These are phyloP conservation scores for Leccinum incarnatum DNA, from an alignment of 768 basidiomycete species.

Conservation along the genomic window DNA sequence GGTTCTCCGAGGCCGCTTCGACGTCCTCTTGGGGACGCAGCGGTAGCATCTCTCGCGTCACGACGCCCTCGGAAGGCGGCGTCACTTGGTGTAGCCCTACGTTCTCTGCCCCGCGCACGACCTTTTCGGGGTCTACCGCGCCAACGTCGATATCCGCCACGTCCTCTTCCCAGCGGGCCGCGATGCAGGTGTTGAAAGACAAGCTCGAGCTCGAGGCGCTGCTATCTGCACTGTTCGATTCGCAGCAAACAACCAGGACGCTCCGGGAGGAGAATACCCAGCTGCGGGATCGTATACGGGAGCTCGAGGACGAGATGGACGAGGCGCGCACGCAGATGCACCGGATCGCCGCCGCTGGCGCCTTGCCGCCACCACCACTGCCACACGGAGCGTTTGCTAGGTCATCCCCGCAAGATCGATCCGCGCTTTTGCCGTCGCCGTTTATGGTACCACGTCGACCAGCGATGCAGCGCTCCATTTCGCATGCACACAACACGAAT, in stretches of 20 bases:
- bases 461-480: conserved; percentile 17
- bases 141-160: conserved; percentile 61
- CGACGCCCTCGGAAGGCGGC: conserved; percentile 37
- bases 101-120: conserved; percentile 52
- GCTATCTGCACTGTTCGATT: conserved; percentile 69
- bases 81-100: conserved; percentile 54
- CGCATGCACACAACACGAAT: conserved; percentile 23
- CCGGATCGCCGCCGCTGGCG: conserved; percentile 21
- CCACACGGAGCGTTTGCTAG: conserved; percentile 5
- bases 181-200: conserved; percentile 51
- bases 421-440: conserved; percentile 16
- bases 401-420: conserved; percentile 21
- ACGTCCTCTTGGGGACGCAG: conserved; percentile 45
- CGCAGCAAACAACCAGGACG: conserved; percentile 61
- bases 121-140: conserved; percentile 61
- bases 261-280: conserved; percentile 64
- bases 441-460: conserved; percentile 20
- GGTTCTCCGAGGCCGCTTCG: conserved; percentile 42
- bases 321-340: conserved; percentile 25
- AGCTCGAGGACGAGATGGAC: conserved; percentile 32
- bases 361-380: conserved; percentile 10
- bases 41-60: conserved; percentile 34
- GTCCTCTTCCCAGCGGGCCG: conserved; percentile 45
- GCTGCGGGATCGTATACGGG: conserved; percentile 38
- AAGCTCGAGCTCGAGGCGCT: conserved; percentile 65